Evolutionary conservation across 306 rosid species (phyloP).

Genomic region (Castanea sativa): DNA sequence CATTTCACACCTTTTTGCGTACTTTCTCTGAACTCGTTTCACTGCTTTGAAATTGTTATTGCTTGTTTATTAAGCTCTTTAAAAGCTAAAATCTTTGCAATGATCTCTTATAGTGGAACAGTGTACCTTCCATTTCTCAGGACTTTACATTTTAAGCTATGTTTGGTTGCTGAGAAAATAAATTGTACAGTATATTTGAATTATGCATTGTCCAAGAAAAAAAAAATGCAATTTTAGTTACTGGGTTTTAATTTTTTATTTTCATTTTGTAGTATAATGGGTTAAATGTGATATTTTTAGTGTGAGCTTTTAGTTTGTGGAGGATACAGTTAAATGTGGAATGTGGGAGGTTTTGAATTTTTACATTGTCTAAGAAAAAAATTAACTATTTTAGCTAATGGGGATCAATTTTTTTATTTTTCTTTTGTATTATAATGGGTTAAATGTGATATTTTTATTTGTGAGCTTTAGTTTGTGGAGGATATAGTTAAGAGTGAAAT

Average conservation of each 20-base stretch:
- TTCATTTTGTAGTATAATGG: too few relatives aligned
- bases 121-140: not conserved
- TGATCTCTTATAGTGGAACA: not conserved
- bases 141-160: not conserved
- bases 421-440: too few relatives aligned
- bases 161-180: not conserved
- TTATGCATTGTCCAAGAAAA: not conserved
- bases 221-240: too few relatives aligned
- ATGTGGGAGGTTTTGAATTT: too few relatives aligned
- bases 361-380: too few relatives aligned
- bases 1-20: not conserved
- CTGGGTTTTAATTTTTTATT: too few relatives aligned
- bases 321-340: not conserved
- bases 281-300: not conserved
- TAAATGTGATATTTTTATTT: too few relatives aligned
- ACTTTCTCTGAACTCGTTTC: not conserved
- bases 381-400: too few relatives aligned
- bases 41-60: not conserved
- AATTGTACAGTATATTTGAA: not conserved
- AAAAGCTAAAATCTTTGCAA: not conserved
- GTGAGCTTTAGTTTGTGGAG: too few relatives aligned
- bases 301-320: not conserved
- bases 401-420: too few relatives aligned
- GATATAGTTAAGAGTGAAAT: too few relatives aligned
- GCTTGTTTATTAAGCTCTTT: not conserved